Percentiles rank a stretch among this genome's conserved stretches.
These are phyloP conservation scores for Chlamydomonas incerta DNA, from an alignment of 139 green algal species.

Conservation along the genomic window DNA sequence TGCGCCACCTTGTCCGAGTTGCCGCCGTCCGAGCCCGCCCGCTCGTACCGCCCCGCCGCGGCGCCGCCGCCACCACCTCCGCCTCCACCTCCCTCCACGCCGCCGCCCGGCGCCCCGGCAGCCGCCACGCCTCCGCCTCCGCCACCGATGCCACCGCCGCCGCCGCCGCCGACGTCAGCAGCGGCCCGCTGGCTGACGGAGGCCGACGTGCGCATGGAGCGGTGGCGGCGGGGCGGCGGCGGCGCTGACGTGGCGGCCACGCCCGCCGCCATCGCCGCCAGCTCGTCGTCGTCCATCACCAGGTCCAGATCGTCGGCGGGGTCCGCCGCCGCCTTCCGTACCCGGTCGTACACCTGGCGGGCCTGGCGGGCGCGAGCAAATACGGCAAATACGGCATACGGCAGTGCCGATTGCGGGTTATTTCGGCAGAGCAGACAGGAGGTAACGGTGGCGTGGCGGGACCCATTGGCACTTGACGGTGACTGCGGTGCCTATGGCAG, in stretches of 20 bases:
- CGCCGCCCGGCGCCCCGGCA: background rate
- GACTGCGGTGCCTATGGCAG: too few species aligned
- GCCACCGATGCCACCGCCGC: too few species aligned
- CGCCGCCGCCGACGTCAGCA: too few species aligned
- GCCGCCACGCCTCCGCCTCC: too few species aligned
- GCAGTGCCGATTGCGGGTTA: too few species aligned
- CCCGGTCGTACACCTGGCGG: background rate
- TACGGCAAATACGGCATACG: too few species aligned
- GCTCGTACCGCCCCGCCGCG: background rate
- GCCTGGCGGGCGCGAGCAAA: background rate
- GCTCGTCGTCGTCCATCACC: slow-evolving; percentile 5
- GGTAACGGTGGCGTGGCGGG: too few species aligned
- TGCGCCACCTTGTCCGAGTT: slow-evolving; percentile 31
- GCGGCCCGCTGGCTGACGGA: too few species aligned
- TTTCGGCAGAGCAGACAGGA: too few species aligned
- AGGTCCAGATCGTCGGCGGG: slow-evolving; percentile 14
- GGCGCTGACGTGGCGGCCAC: background rate
- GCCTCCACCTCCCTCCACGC: background rate
- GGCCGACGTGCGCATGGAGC: too few species aligned
- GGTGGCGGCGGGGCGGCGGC: too few species aligned
- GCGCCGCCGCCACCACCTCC: background rate
- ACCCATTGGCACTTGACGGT: too few species aligned
- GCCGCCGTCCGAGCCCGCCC: background rate
- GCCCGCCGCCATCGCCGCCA: background rate
- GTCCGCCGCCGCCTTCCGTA: background rate